Base-by-base conservation (phyloP, 2,329 filamentous ascomycete genomes). In the Sporothrix pseudoabietina region DNA sequence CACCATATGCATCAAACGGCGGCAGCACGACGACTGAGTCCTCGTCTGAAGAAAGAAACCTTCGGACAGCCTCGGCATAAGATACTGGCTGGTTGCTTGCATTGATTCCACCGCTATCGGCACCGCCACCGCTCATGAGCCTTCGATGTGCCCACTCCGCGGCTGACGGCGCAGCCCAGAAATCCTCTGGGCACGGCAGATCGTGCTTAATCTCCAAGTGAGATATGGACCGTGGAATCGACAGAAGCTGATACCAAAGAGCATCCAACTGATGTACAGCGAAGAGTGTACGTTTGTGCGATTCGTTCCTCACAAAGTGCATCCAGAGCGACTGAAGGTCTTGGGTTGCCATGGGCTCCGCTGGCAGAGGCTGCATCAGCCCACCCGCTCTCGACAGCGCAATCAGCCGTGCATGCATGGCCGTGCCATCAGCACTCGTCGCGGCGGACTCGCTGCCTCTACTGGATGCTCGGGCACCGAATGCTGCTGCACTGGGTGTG, bases 191-290 rank as follows among this genome's bases (percentile, higher is more conserved):
- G 66, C 81, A 83, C 1, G 83, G 83, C 4, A 85, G 77, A 19
- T 83, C 80, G 71, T 84, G 82, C 74, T 84, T 84, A 75, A 85
- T 81, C 77, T 85, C 83, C 3, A 84, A 77, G 59, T 84, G 79
- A 0, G 81, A 82, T 16, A 82, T 75, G 8, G 76, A 78, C 5
- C 81, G 78, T 6, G 81, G 81, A 19, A 82, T 78, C 1, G 80
- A 82, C 12, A 84, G 77, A 69, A 84, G 79, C 69, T 84, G 82
- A 73, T 84, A 84, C 81, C 82, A 84, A 2, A 84, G 75, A 0
- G 82, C 79, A 72, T 84, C 83, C 35, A 84, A 79, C 72, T 84
- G 82, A 74, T 84, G 83, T 0, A 82, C 78, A 10, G 83, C 81
- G 69, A 83, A 83, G 4, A 82, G 72, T 0, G 83, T 84, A 22